Percentiles rank a stretch among this genome's conserved stretches.
Evolutionary conservation across 148 eudicot genomes (phyloP).

Genomic region (Chenopodium album): DNA sequence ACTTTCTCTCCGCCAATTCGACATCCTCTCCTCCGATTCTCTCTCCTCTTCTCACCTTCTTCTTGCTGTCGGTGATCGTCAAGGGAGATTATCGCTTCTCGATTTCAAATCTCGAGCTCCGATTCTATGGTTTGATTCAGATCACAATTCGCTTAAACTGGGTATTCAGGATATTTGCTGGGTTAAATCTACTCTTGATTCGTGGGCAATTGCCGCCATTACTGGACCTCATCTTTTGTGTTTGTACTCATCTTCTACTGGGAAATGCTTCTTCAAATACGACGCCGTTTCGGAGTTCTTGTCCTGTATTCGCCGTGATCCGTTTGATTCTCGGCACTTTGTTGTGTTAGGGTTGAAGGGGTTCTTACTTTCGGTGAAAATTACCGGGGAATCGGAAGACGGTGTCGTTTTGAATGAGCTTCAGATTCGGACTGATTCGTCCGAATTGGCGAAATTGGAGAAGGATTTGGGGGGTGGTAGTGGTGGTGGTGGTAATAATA

Average conservation of each 20-base stretch:
- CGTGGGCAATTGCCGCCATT: constrained; percentile 69
- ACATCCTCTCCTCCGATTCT: constrained; percentile 37
- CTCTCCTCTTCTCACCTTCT: constrained; percentile 50
- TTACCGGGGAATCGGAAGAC: constrained; percentile 53
- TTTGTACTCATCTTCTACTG: constrained; percentile 53
- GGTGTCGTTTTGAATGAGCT: constrained; percentile 62
- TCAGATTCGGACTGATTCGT: constrained; percentile 47
- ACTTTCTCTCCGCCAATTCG: constrained; percentile 43
- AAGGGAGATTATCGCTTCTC: constrained; percentile 67
- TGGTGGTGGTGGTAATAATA: neutral
- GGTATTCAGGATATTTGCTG: constrained; percentile 91
- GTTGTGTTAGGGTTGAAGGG: constrained; percentile 72
- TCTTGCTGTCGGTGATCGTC: constrained; percentile 86
- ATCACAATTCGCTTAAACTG: constrained; percentile 28
- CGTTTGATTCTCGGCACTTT: constrained; percentile 71
- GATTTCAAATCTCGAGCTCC: constrained; percentile 53
- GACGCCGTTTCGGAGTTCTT: constrained; percentile 67
- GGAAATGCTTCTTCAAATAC: constrained; percentile 74
- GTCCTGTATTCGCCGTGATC: constrained; percentile 75
- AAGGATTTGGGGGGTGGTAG: constrained; percentile 44
- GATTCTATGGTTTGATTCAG: constrained; percentile 46
- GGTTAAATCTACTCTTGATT: constrained; percentile 63
- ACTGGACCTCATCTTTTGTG: constrained; percentile 70
- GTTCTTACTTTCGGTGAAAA: constrained; percentile 49
- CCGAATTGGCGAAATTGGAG: constrained; percentile 73